phyloP scores from a whole-genome alignment of 148 eudicot species.

The Diospyros kaki region DNA sequence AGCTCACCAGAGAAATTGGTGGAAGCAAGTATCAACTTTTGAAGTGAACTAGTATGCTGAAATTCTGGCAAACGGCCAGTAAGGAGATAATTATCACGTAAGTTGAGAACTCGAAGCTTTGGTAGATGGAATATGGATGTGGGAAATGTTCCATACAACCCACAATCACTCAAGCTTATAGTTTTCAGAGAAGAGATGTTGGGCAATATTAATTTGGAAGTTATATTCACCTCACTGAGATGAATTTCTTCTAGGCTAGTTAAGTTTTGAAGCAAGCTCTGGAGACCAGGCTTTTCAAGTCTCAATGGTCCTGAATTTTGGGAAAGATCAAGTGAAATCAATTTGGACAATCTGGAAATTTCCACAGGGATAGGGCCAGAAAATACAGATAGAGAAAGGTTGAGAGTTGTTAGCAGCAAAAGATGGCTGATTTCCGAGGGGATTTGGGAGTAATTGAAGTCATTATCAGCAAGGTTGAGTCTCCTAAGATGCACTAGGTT shows the following conservation, averaged over 20 bases:
- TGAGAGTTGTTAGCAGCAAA: constrained; percentile 12
- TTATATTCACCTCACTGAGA: constrained; percentile 15
- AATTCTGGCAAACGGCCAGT: constrained; percentile 32
- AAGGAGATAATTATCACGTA: constrained; percentile 18
- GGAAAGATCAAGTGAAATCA: constrained; percentile 26
- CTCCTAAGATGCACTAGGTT: constrained; percentile 9
- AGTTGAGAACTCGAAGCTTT: constrained; percentile 15
- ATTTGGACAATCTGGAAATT: constrained; percentile 22
- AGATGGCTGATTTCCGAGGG: constrained; percentile 27
- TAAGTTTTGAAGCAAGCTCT: constrained; percentile 18
- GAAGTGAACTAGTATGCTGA: constrained; percentile 8
- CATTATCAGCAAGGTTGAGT: constrained; percentile 25
- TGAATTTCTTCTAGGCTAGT: constrained; percentile 14
- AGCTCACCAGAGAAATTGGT: constrained; percentile 26
- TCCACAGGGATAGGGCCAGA: constrained; percentile 31
- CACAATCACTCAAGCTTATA: constrained; percentile 10
- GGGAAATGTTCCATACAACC: constrained; percentile 27
- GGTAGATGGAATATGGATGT: constrained; percentile 23
- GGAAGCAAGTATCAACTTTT: background rate
- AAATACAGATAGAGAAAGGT: constrained; percentile 32
- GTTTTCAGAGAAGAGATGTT: constrained; percentile 18
- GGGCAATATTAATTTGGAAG: constrained; percentile 20
- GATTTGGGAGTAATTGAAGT: constrained; percentile 29
- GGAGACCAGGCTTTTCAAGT: constrained; percentile 17
- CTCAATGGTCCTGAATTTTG: background rate